Conservation (phyloP, 108 stramenopile genomes). For the Conticribra weissflogii region DNA sequence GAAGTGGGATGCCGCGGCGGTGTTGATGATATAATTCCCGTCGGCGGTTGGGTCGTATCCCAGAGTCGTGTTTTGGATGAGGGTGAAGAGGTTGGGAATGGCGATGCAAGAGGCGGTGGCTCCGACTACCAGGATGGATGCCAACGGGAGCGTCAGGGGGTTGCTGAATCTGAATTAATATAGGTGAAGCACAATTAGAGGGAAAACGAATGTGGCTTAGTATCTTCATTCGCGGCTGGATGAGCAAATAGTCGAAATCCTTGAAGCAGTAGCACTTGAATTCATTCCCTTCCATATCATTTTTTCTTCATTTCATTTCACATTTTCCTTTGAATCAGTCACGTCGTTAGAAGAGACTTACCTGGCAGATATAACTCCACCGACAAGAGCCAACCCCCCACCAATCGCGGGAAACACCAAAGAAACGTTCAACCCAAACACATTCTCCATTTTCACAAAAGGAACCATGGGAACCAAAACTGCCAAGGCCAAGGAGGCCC, state of each 20-base stretch:
- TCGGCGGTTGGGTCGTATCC: not conserved
- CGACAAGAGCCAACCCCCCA: not conserved
- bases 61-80: constrained; percentile 18
- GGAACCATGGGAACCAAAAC: not conserved
- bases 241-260: too few species aligned
- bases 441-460: not conserved
- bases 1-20: constrained; percentile 34
- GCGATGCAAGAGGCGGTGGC: constrained; percentile 56
- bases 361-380: constrained; percentile 34
- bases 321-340: not conserved
- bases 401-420: constrained; percentile 4
- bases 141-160: constrained; percentile 50
- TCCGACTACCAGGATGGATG: constrained; percentile 68
- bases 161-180: constrained; percentile 38
- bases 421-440: not conserved
- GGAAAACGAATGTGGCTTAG: constrained; percentile 7
- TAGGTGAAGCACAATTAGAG: constrained; percentile 12
- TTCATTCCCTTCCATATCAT: too few species aligned
- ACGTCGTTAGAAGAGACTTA: constrained; percentile 5
- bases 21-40: not conserved
- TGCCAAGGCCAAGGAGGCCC: constrained; percentile 23
- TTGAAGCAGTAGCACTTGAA: too few species aligned
- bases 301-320: constrained; percentile 6
- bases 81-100: constrained; percentile 20
- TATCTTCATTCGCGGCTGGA: too few species aligned